Conservation (phyloP, 805 yeast genomes). For the Grigorovia yakushimaensis region DNA sequence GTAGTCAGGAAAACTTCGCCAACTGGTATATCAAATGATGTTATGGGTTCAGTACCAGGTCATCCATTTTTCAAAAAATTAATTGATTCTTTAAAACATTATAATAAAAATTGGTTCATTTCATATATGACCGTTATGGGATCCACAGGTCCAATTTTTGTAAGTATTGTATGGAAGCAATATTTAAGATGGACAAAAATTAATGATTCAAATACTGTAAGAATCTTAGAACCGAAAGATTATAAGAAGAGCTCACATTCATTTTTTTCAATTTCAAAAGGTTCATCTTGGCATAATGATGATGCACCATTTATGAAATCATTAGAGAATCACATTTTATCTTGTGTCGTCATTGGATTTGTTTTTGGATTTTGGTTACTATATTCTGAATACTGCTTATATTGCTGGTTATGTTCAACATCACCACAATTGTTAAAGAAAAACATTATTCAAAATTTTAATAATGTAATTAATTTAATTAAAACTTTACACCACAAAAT, state of each 20-base stretch:
- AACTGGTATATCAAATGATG: conserved; percentile 86
- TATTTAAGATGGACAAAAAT: conserved; percentile 70
- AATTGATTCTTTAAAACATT: conserved; percentile 51
- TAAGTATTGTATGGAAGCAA: conserved; percentile 80
- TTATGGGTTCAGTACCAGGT: conserved; percentile 78
- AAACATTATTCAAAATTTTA: not conserved
- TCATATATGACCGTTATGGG: conserved; percentile 90
- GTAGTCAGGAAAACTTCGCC: conserved; percentile 83
- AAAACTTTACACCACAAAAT: not conserved
- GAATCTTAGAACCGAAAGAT: conserved; percentile 64
- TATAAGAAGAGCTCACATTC: conserved; percentile 53
- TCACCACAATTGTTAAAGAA: not conserved
- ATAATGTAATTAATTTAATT: not conserved
- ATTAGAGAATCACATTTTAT: conserved; percentile 62
- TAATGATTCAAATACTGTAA: conserved; percentile 53
- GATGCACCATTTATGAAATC: conserved; percentile 74
- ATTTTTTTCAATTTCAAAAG: conserved; percentile 66
- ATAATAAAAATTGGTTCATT: conserved; percentile 67
- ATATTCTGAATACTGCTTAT: conserved; percentile 39
- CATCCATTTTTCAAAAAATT: conserved; percentile 78
- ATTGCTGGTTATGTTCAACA: conserved; percentile 30
- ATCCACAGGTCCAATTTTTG: conserved; percentile 83
- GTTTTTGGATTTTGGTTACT: conserved; percentile 38
- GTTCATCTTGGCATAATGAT: conserved; percentile 87
- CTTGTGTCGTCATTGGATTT: conserved; percentile 66